Base-by-base conservation (phyloP, 108 stramenopile genomes). In the Nannochloropsis granulata region DNA sequence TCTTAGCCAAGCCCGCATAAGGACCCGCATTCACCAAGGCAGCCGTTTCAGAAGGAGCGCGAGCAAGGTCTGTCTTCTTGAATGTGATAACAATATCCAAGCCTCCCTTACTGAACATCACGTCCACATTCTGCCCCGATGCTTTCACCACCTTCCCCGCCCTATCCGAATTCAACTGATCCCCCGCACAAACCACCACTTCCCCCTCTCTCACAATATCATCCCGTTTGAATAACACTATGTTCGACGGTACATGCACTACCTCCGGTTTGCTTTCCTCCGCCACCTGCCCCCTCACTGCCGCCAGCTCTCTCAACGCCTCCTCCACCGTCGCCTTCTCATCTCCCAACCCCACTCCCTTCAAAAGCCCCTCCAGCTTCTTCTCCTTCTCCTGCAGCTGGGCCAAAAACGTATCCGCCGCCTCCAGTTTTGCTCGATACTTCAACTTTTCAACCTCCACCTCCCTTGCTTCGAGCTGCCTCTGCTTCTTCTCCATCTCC, bases 371-470 rank as follows among this genome's bases (percentile, higher is more conserved):
- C 89, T 97, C 95, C 16, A 97, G 84, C 81, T 95, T 84, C 44
- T 89, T 87, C 87, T 97, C 96, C 88, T 95, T 95, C 80, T 94
- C 94, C 88, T 94, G 94, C 44, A 95, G 89, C 85, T 92, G 79
- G 13, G 43, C 45, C 16, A 95, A 82, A 44, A 89, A 86, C 81
- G 91, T 86, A 46, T 92, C 87, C 42, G 94, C 89, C 26, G 91
- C 90, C 78, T 92, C 93, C 92, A 94, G 90, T 45, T 93, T 91
- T 13, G 83, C 89, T 86, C 71, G 81, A 43, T 43, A 78, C 43
- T 93, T 92, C 79, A 95, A 84, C 45, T 88, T 85, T 14, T 88
- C 89, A 85, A 95, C 90, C 90, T 96, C 94, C 82, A 85, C 78
- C 83, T 94, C 91, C 83, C 88, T 90, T 84, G 90, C 87, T 78